These are phyloP conservation scores for Magnusiomyces tetraspermus DNA, from an alignment of 1,139 yeast genomes.

Conservation along the genomic window DNA sequence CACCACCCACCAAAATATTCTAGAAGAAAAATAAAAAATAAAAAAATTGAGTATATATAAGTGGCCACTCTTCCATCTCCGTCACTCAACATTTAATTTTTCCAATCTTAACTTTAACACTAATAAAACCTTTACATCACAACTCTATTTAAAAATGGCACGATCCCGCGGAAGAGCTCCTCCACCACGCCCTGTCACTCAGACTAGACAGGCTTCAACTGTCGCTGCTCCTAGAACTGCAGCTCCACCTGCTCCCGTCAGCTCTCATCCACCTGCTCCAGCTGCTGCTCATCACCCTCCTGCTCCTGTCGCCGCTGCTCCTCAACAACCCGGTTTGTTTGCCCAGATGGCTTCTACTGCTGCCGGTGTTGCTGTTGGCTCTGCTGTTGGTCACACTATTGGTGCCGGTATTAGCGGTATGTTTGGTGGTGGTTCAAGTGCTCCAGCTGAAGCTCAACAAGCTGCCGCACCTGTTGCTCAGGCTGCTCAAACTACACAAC, in stretches of 20 bases:
- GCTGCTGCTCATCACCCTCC: conserved; percentile 33
- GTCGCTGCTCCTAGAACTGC: conserved; percentile 52
- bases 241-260: conserved; percentile 43
- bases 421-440: conserved; percentile 74
- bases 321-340: conserved; percentile 79
- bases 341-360: conserved; percentile 98
- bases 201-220: conserved; percentile 66
- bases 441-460: conserved; percentile 34
- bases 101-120: background rate
- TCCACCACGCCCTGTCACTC: conserved; percentile 37
- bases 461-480: conserved; percentile 25
- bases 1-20: background rate
- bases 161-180: conserved; percentile 43
- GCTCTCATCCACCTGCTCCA: conserved; percentile 36
- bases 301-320: conserved; percentile 35
- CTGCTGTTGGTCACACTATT: conserved; percentile 90
- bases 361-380: conserved; percentile 99
- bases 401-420: conserved; percentile 89
- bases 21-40: conserved; percentile 1
- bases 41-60: conserved; percentile 1
- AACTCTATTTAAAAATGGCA: conserved; percentile 37
- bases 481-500: conserved; percentile 18
- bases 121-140: no score
- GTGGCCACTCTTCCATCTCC: no score
- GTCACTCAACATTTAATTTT: background rate